Percentiles rank a stretch among this genome's conserved stretches.
These are phyloP conservation scores for Sclerotinia minor DNA, from an alignment of 2,329 filamentous ascomycete genomes.

Conservation along the genomic window DNA sequence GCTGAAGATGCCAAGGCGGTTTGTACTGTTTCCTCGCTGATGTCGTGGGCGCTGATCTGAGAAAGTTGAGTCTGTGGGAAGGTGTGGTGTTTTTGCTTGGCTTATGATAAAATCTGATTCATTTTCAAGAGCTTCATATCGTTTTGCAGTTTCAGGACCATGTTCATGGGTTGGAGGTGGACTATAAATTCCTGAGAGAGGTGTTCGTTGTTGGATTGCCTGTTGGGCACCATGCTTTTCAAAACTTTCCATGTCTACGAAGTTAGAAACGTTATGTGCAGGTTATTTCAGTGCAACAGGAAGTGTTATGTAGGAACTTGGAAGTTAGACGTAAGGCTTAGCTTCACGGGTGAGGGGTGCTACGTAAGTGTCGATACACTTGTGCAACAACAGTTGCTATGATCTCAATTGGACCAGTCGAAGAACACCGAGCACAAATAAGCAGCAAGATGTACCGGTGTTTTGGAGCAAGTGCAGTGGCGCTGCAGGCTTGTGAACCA, in stretches of 20 bases:
- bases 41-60: not conserved
- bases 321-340: constrained; percentile 12
- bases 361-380: not conserved
- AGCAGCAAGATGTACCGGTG: not conserved
- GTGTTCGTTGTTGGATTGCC: not conserved
- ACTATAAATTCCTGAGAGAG: constrained; percentile 17
- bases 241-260: not conserved
- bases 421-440: constrained; percentile 1
- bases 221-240: constrained; percentile 8
- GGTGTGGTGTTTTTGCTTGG: constrained; percentile 10
- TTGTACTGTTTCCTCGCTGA: constrained; percentile 5
- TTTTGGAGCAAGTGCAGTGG: not conserved
- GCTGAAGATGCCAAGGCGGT: constrained; percentile 8
- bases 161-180: constrained; percentile 7
- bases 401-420: not conserved
- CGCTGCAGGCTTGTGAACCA: not conserved
- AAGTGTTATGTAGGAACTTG: not conserved
- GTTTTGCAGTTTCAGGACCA: constrained; percentile 15
- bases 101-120: constrained; percentile 16
- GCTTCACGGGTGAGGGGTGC: not conserved
- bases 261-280: not conserved
- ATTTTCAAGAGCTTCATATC: not conserved
- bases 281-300: not conserved
- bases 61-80: not conserved
- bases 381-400: not conserved